Percentiles rank a stretch among this genome's conserved stretches.
Evolutionary conservation across 164 flowering plant species (phyloP).

Genomic region (Berberis thunbergii): DNA sequence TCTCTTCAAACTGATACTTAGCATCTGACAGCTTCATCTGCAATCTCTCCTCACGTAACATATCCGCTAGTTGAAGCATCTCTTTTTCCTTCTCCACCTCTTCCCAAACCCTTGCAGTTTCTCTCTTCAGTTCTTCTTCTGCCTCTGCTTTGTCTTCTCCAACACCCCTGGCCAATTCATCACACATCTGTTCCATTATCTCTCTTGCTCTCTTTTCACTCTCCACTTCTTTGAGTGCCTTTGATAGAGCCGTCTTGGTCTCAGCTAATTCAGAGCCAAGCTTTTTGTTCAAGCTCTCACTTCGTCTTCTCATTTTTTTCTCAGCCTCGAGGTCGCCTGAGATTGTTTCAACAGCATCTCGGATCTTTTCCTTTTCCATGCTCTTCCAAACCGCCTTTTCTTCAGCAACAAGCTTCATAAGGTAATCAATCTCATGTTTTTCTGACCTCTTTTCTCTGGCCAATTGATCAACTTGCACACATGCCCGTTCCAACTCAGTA

Average conservation of each 20-base stretch:
- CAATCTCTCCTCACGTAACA: constrained; percentile 66
- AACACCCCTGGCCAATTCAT: constrained; percentile 62
- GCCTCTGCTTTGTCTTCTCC: constrained; percentile 64
- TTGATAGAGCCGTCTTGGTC: constrained; percentile 44
- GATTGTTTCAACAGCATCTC: constrained; percentile 61
- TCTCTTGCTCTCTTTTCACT: constrained; percentile 69
- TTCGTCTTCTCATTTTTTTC: constrained; percentile 64
- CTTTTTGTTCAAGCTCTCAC: constrained; percentile 81
- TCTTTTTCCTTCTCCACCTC: constrained; percentile 81
- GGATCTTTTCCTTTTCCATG: constrained; percentile 52
- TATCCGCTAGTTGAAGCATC: constrained; percentile 81
- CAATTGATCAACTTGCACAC: constrained; percentile 58
- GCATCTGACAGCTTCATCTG: constrained; percentile 87
- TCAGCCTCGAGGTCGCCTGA: constrained; percentile 75
- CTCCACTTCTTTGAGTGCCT: constrained; percentile 60
- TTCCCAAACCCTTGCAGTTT: constrained; percentile 44
- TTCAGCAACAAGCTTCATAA: constrained; percentile 68
- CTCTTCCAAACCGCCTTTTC: constrained; percentile 79
- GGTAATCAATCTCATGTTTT: constrained; percentile 43
- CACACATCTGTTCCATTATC: constrained; percentile 60
- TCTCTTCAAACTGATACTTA: constrained; percentile 83
- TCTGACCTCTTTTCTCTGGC: constrained; percentile 64
- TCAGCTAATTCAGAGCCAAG: constrained; percentile 74
- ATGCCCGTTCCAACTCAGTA: constrained; percentile 81
- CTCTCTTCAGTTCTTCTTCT: constrained; percentile 49